Conservation (phyloP, 1,139 yeast genomes). For the Geotrichum cucujoidarum region DNA sequence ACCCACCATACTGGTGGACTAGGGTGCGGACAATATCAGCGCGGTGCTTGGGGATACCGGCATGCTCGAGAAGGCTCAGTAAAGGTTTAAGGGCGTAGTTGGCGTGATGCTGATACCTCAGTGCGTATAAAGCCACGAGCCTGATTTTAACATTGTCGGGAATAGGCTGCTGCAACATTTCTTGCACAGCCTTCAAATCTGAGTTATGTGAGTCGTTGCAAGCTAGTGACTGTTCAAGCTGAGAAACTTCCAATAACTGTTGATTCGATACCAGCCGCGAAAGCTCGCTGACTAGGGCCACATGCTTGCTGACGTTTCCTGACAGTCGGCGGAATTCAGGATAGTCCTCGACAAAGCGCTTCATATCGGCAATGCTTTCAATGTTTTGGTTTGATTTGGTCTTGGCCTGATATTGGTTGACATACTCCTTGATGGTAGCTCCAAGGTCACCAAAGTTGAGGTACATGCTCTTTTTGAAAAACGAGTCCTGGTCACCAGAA, state of each 20-base stretch:
- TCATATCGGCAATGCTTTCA: slow-evolving; percentile 80
- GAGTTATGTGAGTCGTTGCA: slow-evolving; percentile 56
- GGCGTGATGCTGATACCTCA: slow-evolving; percentile 55
- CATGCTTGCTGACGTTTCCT: slow-evolving; percentile 88
- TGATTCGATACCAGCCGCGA: slow-evolving; percentile 58
- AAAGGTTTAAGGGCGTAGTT: slow-evolving; percentile 41
- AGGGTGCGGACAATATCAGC: slow-evolving; percentile 24
- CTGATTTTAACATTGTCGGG: slow-evolving; percentile 45
- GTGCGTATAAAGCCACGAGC: slow-evolving; percentile 64
- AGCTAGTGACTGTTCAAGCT: slow-evolving; percentile 79
- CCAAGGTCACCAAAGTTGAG: slow-evolving; percentile 93
- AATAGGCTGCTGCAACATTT: slow-evolving; percentile 35
- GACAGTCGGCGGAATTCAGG: slow-evolving; percentile 89
- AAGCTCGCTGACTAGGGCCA: slow-evolving; percentile 80
- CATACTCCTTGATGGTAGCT: slow-evolving; percentile 79
- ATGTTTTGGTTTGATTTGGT: slow-evolving; percentile 70
- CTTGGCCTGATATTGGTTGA: slow-evolving; percentile 72
- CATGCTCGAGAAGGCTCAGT: slow-evolving; percentile 38
- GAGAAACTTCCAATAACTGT: slow-evolving; percentile 79
- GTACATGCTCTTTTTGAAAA: slow-evolving; percentile 75
- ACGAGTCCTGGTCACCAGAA: slow-evolving; percentile 64
- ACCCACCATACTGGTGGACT: slow-evolving; percentile 39
- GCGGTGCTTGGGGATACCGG: slow-evolving; percentile 33
- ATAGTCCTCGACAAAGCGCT: slow-evolving; percentile 80
- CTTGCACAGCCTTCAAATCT: slow-evolving; percentile 47